Evolutionary conservation across 129 eudicot species (phyloP).

Genomic region (Ambrosia trifida): DNA sequence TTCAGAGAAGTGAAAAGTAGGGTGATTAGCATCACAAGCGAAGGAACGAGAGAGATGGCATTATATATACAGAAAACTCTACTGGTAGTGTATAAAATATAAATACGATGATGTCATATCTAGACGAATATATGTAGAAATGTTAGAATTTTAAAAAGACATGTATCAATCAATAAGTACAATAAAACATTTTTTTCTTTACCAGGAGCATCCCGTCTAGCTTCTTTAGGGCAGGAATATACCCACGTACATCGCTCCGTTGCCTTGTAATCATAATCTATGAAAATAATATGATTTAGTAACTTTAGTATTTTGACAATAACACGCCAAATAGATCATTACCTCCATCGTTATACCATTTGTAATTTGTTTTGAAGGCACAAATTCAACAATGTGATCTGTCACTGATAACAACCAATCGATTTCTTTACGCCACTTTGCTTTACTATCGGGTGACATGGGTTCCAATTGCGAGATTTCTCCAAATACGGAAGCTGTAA

Average conservation of each 20-base stretch:
- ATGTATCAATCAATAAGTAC: neutral
- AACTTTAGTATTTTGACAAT: neutral
- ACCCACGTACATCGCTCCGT: slow-evolving; percentile 64
- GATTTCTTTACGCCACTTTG: slow-evolving; percentile 79
- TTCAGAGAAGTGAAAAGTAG: too few species aligned
- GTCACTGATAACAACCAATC: slow-evolving; percentile 86
- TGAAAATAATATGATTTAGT: neutral
- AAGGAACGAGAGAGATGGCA: too few species aligned
- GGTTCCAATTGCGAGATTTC: slow-evolving; percentile 74
- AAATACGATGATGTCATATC: too few species aligned
- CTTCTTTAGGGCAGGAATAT: slow-evolving; percentile 74
- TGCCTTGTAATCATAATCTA: slow-evolving; percentile 79
- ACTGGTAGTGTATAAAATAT: too few species aligned
- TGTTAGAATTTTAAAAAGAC: too few species aligned
- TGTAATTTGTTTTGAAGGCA: slow-evolving; percentile 65
- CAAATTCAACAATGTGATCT: slow-evolving; percentile 81
- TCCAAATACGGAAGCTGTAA: slow-evolving; percentile 79
- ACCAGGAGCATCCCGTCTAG: slow-evolving; percentile 91
- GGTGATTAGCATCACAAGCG: too few species aligned
- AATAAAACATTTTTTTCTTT: slow-evolving; percentile 23
- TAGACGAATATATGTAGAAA: too few species aligned
- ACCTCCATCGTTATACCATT: slow-evolving; percentile 86
- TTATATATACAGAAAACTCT: too few species aligned
- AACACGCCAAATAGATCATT: slow-evolving; percentile 9
- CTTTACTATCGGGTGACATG: slow-evolving; percentile 64